Evolutionary conservation across 345 rosid species (phyloP).

Genomic region (Cardamine chenopodiifolia): DNA sequence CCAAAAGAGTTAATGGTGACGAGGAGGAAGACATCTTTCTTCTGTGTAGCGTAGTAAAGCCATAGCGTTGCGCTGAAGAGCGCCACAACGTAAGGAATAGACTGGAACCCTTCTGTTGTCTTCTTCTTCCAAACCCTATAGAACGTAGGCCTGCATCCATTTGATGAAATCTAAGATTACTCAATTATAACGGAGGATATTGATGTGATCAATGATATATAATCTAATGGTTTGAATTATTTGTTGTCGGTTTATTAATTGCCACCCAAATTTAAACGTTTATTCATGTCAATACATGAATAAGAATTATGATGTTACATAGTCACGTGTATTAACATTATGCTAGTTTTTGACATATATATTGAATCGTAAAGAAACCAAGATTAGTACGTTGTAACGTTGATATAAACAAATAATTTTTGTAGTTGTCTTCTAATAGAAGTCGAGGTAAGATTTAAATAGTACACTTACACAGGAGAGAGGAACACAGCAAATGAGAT

Average conservation of each 20-base stretch:
- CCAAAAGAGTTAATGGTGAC: constrained; percentile 53
- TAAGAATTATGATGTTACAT: neutral
- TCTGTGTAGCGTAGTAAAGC: constrained; percentile 57
- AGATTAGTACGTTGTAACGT: neutral
- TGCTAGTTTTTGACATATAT: neutral
- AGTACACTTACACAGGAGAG: constrained; percentile 73
- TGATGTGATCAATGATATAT: neutral
- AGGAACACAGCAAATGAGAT: constrained; percentile 62
- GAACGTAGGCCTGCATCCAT: constrained; percentile 59
- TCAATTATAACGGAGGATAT: neutral
- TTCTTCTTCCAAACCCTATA: constrained; percentile 56
- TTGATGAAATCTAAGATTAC: neutral
- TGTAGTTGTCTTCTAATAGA: neutral
- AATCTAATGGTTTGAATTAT: neutral
- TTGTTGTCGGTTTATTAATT: neutral
- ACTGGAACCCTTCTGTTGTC: constrained; percentile 68
- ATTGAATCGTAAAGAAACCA: neutral
- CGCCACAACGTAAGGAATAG: constrained; percentile 62
- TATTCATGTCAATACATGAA: too few relatives aligned
- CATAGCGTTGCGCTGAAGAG: constrained; percentile 60
- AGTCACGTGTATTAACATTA: neutral
- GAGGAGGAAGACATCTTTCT: constrained; percentile 51
- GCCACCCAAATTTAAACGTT: neutral
- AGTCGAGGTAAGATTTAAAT: neutral
- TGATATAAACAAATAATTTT: neutral